A percentile compares a stretch with the other conserved stretches of the same genome.
Conservation (phyloP, 164 flowering plant species). For the Kingdonia uniflora region DNA sequence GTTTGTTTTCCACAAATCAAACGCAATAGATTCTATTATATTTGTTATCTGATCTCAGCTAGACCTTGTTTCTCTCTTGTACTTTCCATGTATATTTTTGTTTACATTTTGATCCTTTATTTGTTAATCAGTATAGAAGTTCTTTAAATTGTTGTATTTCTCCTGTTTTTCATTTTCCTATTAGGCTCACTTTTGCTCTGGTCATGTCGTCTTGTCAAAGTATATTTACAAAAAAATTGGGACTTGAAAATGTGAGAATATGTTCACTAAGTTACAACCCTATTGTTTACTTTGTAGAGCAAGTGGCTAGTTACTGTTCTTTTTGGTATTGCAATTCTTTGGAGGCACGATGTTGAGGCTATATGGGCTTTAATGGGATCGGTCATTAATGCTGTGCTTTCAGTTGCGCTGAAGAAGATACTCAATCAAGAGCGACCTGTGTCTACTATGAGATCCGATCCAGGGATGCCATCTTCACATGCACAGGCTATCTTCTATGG, state of each 20-base stretch:
- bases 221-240: neutral
- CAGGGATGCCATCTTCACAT: constrained; percentile 94
- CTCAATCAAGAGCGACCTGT: constrained; percentile 70
- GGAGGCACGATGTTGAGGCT: constrained; percentile 74
- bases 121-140: neutral
- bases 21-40: too few relatives aligned
- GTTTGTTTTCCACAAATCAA: too few relatives aligned
- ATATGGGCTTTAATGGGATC: constrained; percentile 72
- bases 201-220: neutral
- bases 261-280: neutral
- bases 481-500: constrained; percentile 62
- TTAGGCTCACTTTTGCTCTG: neutral
- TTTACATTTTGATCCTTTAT: too few relatives aligned
- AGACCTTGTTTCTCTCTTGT: too few relatives aligned
- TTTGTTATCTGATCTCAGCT: too few relatives aligned
- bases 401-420: constrained; percentile 44
- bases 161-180: too few relatives aligned
- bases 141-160: neutral
- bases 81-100: too few relatives aligned
- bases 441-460: constrained; percentile 40
- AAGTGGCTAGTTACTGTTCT: constrained; percentile 70
- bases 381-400: constrained; percentile 44
- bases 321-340: constrained; percentile 41
- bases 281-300: constrained; percentile 43
- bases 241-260: neutral